A percentile compares a stretch with the other conserved stretches of the same genome.
phyloP scores from a whole-genome alignment of 164 flowering plant genomes.

The Litsea cubeba region DNA sequence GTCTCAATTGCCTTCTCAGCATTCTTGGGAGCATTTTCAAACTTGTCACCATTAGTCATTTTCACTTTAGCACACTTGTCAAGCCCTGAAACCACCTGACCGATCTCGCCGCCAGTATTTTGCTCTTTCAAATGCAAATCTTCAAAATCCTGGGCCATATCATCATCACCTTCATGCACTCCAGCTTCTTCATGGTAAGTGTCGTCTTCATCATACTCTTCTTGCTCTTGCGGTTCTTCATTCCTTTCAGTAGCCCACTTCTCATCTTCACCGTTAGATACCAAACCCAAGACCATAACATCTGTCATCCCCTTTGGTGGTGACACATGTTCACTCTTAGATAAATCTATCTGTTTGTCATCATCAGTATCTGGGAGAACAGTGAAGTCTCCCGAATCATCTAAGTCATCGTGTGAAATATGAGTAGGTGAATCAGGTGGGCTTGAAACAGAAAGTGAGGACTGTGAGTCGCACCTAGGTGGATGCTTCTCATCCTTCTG shows the following conservation, averaged over 20 bases:
- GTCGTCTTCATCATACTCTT: constrained; percentile 88
- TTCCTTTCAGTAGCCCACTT: constrained; percentile 68
- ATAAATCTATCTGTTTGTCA: constrained; percentile 27
- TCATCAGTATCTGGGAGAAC: constrained; percentile 28
- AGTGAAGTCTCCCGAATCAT: constrained; percentile 53
- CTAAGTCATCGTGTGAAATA: constrained; percentile 87
- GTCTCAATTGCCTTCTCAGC: constrained; percentile 31
- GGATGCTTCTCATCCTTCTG: constrained; percentile 31
- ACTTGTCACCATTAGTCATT: constrained; percentile 53
- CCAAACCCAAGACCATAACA: constrained; percentile 25
- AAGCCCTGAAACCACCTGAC: constrained; percentile 63
- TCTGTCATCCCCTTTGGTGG: constrained; percentile 23
- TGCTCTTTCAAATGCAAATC: constrained; percentile 53
- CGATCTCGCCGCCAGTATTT: constrained; percentile 32
- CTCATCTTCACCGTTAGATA: constrained; percentile 62
- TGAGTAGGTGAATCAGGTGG: constrained; percentile 85
- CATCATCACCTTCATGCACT: constrained; percentile 60
- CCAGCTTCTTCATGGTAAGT: constrained; percentile 84
- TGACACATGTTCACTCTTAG: constrained; percentile 33
- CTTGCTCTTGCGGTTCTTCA: constrained; percentile 69
- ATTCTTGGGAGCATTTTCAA: constrained; percentile 35
- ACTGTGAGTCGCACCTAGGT: constrained; percentile 76
- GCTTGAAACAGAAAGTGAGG: constrained; percentile 88
- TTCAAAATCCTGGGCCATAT: constrained; percentile 51
- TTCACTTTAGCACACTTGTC: constrained; percentile 73